Base-by-base conservation (phyloP, 2,329 filamentous ascomycete genomes). In the Botrytis medusae region DNA sequence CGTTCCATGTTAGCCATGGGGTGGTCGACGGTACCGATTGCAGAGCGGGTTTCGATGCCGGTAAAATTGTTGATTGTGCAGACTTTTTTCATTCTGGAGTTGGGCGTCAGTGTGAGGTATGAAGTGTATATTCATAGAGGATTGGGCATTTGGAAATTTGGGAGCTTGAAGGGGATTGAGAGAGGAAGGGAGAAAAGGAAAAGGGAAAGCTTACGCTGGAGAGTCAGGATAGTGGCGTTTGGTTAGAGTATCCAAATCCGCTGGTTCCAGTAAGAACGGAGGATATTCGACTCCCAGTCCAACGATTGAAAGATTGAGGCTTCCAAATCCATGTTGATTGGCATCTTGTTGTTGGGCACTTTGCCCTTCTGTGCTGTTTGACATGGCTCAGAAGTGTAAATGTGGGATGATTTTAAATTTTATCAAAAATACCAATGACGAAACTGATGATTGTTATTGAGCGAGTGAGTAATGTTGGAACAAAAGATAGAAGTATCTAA, bases 11-110 rank as follows among this genome's bases (percentile, higher is more conserved):
- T 92, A 46, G 90, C 89, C 46, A 90, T 76, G 0, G 88, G 88
- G 78, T 91, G 89, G 73, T 89, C 87, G 18, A 87, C 85, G 4
- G 84, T 86, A 73, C 89, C 89, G 77, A 92, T 86, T 20, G 89
- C 89, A 20, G 89, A 89, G 70, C 90, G 87, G 46, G 84, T 83
- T 69, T 91, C 89, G 74, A 91, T 91, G 74, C 90, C 90, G 1
- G 90, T 92, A 77, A 85, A 90, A 72, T 85, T 84, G 81, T 91
- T 92, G 79, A 91, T 90, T 25, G 85, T 83, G 72, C 89, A 85
- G 40, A 91, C 86, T 79, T 91, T 91, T 74, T 84, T 84, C 86
- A 91, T 89, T 48, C 88, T 91, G 63, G 46, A 57, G n/a, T 32
- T 9, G 37, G 3, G 25, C 7, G 10, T 72, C 34, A 68, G 48